Evolutionary conservation across 164 flowering plant genomes (phyloP), one percentile per base, ranked within the genome.

Genomic region (Amborella trichopoda): DNA sequence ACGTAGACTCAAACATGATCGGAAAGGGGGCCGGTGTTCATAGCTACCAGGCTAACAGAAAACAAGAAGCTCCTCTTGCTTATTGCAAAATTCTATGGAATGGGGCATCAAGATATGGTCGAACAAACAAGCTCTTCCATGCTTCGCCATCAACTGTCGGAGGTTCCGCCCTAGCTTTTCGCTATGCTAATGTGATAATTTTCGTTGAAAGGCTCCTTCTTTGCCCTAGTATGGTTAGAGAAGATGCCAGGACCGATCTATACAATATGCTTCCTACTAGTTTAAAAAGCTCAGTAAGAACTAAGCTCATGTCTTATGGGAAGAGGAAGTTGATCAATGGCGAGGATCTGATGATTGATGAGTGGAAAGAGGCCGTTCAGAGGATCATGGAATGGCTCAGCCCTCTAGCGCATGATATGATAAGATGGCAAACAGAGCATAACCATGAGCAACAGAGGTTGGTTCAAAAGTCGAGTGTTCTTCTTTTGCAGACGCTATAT

Each of bases 401-500:
- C 19, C 97, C 95, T 1, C 46, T 85, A 72, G 97, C 90, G 1
- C 71, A 65, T 5, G 71, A 83, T 44, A 89, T 75, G 27, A 19
- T 83, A 53, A 53, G 26, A 43, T 85, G 97, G 95, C 78, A 77
- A 42, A 5, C 52, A 58, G 93, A 77, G 68, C 61, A 86, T 70
- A 73, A 56, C 23, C 32, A 67, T 33, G 95, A 83, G 73, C 72
- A 64, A 55, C 73, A 68, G 53, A 55, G 37, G 50, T 70, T 84
- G 34, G 76, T 71, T 23, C 52, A 60, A 8, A 66, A 40, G 62
- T 72, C 83, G 1, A 62, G 51, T 6, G 85, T 71, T 27, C 44
- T 80, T 62, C 41, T 85, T 57, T 13, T 85, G 48, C 88, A 85
- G 67, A 89, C 97, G 1, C 43, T 89, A 66, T 73, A 77, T 56